A percentile compares a stretch with the other conserved stretches of the same genome.
phyloP scores from a whole-genome alignment of 2,329 filamentous ascomycete genomes.

The Alternaria sp. region DNA sequence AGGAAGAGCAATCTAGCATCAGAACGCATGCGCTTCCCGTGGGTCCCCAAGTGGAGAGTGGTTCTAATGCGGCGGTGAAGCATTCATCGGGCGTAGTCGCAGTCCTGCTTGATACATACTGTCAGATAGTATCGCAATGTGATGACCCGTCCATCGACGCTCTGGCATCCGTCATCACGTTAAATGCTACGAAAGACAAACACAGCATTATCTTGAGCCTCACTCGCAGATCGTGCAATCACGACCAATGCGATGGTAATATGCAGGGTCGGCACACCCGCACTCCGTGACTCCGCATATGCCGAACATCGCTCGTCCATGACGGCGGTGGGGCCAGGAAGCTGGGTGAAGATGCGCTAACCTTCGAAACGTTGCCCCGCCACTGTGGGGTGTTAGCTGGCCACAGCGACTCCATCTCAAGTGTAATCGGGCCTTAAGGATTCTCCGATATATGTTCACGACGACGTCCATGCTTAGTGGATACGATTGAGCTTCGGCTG shows the following conservation, averaged over 20 bases:
- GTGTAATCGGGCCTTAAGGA: neutral
- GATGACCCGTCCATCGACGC: neutral
- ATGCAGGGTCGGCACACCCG: conserved; percentile 1
- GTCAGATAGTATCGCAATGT: neutral
- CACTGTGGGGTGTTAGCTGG: conserved; percentile 9
- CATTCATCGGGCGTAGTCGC: neutral
- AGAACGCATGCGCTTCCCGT: conserved; percentile 48
- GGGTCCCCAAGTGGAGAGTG: neutral
- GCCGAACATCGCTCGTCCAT: neutral
- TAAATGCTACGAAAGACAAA: neutral
- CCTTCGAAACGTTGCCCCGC: conserved; percentile 6
- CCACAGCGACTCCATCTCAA: conserved; percentile 1
- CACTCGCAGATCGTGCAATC: neutral
- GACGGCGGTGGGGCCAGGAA: conserved; percentile 11
- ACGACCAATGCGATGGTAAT: neutral
- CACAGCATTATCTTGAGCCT: conserved; percentile 26
- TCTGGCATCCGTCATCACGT: neutral
- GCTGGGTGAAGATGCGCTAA: neutral
- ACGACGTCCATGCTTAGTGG: neutral
- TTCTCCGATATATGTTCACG: neutral
- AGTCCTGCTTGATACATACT: neutral
- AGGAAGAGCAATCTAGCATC: conserved; percentile 56
- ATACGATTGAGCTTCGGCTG: neutral
- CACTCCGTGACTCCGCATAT: conserved; percentile 3
- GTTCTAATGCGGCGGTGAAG: neutral